Conservation (phyloP, 768 basidiomycete genomes). For the Dioszegia crocea region DNA sequence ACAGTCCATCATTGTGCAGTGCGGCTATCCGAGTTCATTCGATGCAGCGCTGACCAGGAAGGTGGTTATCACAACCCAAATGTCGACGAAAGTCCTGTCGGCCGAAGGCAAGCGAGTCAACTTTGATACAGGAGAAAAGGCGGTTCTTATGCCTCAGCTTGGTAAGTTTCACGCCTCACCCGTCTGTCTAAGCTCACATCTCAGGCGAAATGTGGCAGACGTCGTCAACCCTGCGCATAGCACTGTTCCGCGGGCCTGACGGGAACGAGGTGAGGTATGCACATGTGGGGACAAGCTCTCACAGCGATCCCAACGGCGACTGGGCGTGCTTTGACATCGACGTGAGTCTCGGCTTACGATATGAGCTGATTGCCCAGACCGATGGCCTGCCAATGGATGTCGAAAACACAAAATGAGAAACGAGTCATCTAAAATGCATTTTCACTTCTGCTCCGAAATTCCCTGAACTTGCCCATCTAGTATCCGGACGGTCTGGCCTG, state of each 20-base stretch:
- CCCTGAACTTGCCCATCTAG: slow-evolving; percentile 24
- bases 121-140: slow-evolving; percentile 45
- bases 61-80: slow-evolving; percentile 44
- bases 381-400: slow-evolving; percentile 34
- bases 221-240: slow-evolving; percentile 36
- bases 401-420: slow-evolving; percentile 3
- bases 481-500: slow-evolving; percentile 47
- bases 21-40: background rate
- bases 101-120: slow-evolving; percentile 45
- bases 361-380: slow-evolving; percentile 12
- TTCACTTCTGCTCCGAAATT: background rate
- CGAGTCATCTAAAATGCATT: slow-evolving; percentile 10
- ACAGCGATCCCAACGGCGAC: slow-evolving; percentile 9
- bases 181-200: background rate
- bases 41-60: background rate
- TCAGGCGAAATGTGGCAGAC: slow-evolving; percentile 45
- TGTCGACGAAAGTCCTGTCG: slow-evolving; percentile 46
- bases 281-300: slow-evolving; percentile 2
- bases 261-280: slow-evolving; percentile 39
- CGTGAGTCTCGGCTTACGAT: slow-evolving; percentile 24
- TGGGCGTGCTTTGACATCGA: slow-evolving; percentile 46
- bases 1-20: slow-evolving; percentile 42
- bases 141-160: slow-evolving; percentile 48
- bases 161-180: slow-evolving; percentile 21
- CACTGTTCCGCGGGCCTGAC: slow-evolving; percentile 36